Evolutionary conservation across 441 rosid species (phyloP), one percentile per base, ranked within the genome.

Genomic region (Flueggea neowawraea): DNA sequence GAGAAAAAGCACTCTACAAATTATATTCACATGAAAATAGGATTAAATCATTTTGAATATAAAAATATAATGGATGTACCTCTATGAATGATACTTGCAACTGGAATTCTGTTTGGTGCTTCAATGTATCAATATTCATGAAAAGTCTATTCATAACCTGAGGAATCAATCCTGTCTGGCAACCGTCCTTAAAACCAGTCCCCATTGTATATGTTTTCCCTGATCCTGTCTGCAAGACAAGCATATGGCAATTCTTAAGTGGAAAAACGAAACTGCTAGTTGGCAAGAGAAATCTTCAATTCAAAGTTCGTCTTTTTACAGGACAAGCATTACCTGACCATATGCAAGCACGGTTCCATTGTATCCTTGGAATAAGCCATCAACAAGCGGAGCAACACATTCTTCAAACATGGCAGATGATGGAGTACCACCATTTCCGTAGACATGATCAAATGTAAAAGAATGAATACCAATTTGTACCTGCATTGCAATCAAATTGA

Each of bases 181-280:
- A 65, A 59, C 81, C 91, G 77, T 95, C 96, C 80, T 84, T 86
- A 68, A 81, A 84, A 65, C 95, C 91, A 43, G 99, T 95, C 43
- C 99, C 99, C 99, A 95, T 95, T 39, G 99, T 95, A 67, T 91
- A 95, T 15, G 99, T 95, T 82, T 95, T 95, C 32, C 99, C 99
- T 0, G 99, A 95, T 70, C 99, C 99, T 0, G 99, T 95, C 97
- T 95, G 88, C 73, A 72, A 67, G 50, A 47, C 12, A 47, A 47
- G 50, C 50, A 47, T 6, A 47, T 47, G 14, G 12, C 50, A 47
- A 47, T 4, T 11, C 5, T 12, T 47, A 14, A 47, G n/a, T 9
- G 9, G 41, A 8, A 47, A 47, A 14, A 47, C 12, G 14, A 47
- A 14, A 47, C 3, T 14, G 50, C 50, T 2, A 10, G 6, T 10